Base-by-base conservation (phyloP, 2,329 filamentous ascomycete species). In the Zymoseptoria crescenta region DNA sequence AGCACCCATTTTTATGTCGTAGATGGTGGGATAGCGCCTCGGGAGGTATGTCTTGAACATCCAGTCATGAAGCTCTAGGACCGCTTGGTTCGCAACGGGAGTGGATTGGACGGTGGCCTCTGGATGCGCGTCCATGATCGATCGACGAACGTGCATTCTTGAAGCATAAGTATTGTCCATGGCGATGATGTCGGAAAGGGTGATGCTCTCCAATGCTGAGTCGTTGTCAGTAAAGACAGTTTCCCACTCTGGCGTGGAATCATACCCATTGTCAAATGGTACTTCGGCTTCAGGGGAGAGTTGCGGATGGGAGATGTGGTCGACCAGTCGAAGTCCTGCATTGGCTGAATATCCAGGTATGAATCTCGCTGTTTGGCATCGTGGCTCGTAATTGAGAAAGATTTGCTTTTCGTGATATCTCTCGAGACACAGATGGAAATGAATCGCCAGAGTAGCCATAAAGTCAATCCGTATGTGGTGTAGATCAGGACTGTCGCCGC, bases 191-290 rank as follows among this genome's bases (percentile, higher is more conserved):
- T 83, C 77, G n/a, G 80, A 81, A 0, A 81, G 69, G 8, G 77
- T 68, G 13, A 79, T 76, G 51, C 74, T 81, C 66, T 83, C 77
- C 24, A 86, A 74, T 3, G 77, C 83, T 85, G 64, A 55, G 51
- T 13, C n/a, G 48, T 27, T 19, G n/a, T 59, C 35, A 61, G 51
- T 49, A 16, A 24, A 30, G 6, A 27, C 45, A 13, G 45, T 1
- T 10, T 13, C 20, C 24, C 49, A 13, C 49, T 21, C 21, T 48
- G 24, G 58, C 29, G 8, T 21, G 24, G 5, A 16, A 4, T 16
- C 72, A 62, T 71, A 84, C 83, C 81, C 84, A 87, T 87, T 5
- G 83, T 85, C 55, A 87, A 70, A 67, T 86, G 79, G 67, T 83
- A 87, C 64, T 80, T 84, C 4, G 81, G 78, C 69, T 83, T 85